Percentiles rank a stretch among this genome's conserved stretches.
These are phyloP conservation scores for Protostelium mycophagum DNA, from an alignment of 78 protist genomes.

Conservation along the genomic window DNA sequence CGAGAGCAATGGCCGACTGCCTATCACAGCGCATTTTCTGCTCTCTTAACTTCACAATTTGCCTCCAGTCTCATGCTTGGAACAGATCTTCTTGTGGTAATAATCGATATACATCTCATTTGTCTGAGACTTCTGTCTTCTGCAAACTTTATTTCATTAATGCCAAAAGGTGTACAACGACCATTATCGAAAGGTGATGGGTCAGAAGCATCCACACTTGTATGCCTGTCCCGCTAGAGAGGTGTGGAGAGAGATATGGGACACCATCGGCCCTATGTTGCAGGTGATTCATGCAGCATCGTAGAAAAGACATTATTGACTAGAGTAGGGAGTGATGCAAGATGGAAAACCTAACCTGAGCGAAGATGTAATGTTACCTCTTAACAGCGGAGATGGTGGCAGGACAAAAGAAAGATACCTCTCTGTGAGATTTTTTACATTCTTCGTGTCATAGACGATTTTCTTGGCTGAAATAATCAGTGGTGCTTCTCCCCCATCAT, in stretches of 20 bases:
- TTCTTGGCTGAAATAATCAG: neutral
- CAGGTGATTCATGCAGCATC: no score
- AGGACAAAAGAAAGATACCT: neutral
- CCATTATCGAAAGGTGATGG: neutral
- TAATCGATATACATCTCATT: neutral
- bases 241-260: neutral
- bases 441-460: neutral
- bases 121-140: neutral
- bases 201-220: neutral
- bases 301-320: no score
- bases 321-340: neutral
- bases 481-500: neutral
- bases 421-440: neutral
- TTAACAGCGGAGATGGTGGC: neutral
- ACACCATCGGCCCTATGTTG: neutral
- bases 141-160: neutral
- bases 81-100: neutral
- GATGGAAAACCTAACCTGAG: neutral
- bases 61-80: neutral
- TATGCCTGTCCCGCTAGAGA: neutral
- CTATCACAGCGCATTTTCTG: neutral
- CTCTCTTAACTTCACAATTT: neutral
- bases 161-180: neutral
- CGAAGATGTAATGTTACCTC: neutral
- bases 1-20: neutral